These are phyloP conservation scores for Buddleja alternifolia DNA, from an alignment of 257 asterid genomes.

Conservation along the genomic window DNA sequence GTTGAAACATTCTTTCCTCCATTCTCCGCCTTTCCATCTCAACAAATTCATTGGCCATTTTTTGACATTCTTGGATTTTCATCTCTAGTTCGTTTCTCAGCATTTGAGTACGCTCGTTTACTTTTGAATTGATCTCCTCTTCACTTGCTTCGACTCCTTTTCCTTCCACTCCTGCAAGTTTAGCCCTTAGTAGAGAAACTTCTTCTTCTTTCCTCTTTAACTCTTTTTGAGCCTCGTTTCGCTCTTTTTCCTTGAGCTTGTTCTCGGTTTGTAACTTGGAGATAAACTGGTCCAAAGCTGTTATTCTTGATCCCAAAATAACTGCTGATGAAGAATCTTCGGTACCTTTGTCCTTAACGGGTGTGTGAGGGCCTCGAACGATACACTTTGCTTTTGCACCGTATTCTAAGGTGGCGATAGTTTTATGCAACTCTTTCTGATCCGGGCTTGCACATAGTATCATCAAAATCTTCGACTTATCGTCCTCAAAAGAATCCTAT, in stretches of 20 bases:
- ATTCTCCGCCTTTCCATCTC: conserved; percentile 79
- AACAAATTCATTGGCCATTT: conserved; percentile 40
- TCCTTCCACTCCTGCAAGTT: conserved; percentile 50
- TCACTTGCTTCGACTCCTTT: conserved; percentile 41
- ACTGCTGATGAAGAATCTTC: conserved; percentile 80
- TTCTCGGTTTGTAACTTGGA: conserved; percentile 76
- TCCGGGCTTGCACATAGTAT: conserved; percentile 95
- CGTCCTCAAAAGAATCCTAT: conserved; percentile 96
- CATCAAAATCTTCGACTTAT: conserved; percentile 86
- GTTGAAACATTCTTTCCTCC: conserved; percentile 65
- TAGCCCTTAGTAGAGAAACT: conserved; percentile 56
- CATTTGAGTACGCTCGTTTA: conserved; percentile 46
- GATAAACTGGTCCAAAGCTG: conserved; percentile 84
- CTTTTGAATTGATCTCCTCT: conserved; percentile 65
- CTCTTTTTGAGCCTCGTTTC: conserved; percentile 65
- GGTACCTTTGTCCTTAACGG: conserved; percentile 62
- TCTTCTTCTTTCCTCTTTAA: conserved; percentile 72
- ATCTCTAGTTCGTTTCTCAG: conserved; percentile 60
- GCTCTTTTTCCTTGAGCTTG: conserved; percentile 67
- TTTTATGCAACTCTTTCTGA: conserved; percentile 88
- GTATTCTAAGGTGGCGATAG: conserved; percentile 86
- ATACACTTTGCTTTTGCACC: conserved; percentile 98
- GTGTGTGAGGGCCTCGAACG: conserved; percentile 82
- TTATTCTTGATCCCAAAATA: conserved; percentile 74
- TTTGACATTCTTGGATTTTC: conserved; percentile 67